Conservation (phyloP, 371 early-diverging fungal genomes). For the Entomophthora muscae region DNA sequence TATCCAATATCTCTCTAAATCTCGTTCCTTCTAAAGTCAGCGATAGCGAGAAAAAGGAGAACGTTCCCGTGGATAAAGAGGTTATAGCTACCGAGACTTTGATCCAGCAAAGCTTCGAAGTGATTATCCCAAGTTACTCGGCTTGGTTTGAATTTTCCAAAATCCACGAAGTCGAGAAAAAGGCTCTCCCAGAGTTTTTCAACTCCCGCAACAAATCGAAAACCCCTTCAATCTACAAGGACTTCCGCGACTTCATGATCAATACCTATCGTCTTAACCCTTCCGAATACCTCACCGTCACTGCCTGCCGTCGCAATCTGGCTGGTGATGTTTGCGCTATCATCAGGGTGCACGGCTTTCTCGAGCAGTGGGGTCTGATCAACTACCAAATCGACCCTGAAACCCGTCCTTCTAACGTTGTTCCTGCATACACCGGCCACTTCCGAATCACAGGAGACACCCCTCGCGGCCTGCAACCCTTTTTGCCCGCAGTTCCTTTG, state of each 20-base stretch:
- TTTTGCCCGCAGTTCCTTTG: slow-evolving; percentile 30
- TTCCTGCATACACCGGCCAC: slow-evolving; percentile 89
- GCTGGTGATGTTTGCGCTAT: slow-evolving; percentile 96
- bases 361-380: slow-evolving; percentile 98
- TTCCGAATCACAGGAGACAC: slow-evolving; percentile 91
- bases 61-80: slow-evolving; percentile 25
- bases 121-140: slow-evolving; percentile 67
- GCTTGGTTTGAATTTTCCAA: slow-evolving; percentile 81
- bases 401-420: slow-evolving; percentile 78
- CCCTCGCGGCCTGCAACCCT: slow-evolving; percentile 78
- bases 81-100: slow-evolving; percentile 53
- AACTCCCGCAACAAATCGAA: slow-evolving; percentile 76
- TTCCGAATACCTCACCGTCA: slow-evolving; percentile 86
- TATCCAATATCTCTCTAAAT: slow-evolving; percentile 36
- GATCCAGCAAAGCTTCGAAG: slow-evolving; percentile 52
- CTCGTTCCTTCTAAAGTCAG: not conserved
- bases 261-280: slow-evolving; percentile 91
- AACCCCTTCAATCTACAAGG: slow-evolving; percentile 80
- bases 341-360: slow-evolving; percentile 91
- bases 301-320: slow-evolving; percentile 85
- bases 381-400: slow-evolving; percentile 90
- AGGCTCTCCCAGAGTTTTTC: slow-evolving; percentile 91
- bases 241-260: slow-evolving; percentile 96
- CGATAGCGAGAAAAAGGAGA: slow-evolving; percentile 13
- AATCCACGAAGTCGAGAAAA: slow-evolving; percentile 82